Percentiles rank a stretch among this genome's conserved stretches.
These are phyloP conservation scores for Adansonia madagascariensis DNA, from an alignment of 441 rosid species.

Conservation along the genomic window DNA sequence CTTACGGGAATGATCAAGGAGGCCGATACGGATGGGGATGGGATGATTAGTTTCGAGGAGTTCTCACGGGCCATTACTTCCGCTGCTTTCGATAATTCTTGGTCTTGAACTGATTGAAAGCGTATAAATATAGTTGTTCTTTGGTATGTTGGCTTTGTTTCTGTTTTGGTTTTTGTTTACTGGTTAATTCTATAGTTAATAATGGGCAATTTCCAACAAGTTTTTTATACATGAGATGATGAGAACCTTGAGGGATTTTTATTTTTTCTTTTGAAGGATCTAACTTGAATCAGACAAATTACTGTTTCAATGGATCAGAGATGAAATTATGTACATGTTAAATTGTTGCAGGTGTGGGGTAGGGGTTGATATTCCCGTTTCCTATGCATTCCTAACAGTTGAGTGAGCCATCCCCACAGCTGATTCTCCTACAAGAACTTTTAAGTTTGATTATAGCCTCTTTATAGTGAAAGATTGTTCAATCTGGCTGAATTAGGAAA, in stretches of 20 bases:
- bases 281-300: background rate
- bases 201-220: background rate
- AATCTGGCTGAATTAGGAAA: background rate
- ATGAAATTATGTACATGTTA: background rate
- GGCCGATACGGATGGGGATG: conserved; percentile 89
- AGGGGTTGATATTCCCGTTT: background rate
- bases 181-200: background rate
- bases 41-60: conserved; percentile 78
- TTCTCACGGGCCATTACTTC: conserved; percentile 76
- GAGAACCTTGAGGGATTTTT: no score
- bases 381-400: background rate
- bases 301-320: background rate
- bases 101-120: conserved; percentile 45
- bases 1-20: conserved; percentile 90
- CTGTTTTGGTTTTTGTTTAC: background rate
- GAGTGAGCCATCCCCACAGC: background rate
- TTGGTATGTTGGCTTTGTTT: background rate
- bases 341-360: background rate
- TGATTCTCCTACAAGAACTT: background rate
- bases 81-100: conserved; percentile 86
- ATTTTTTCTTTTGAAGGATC: background rate
- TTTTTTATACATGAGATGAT: background rate
- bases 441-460: background rate
- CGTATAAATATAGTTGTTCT: background rate
- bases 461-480: background rate